Percentiles rank a stretch among this genome's conserved stretches.
These are phyloP conservation scores for Alternaria postmessia DNA, from an alignment of 2,329 filamentous ascomycete genomes.

Conservation along the genomic window DNA sequence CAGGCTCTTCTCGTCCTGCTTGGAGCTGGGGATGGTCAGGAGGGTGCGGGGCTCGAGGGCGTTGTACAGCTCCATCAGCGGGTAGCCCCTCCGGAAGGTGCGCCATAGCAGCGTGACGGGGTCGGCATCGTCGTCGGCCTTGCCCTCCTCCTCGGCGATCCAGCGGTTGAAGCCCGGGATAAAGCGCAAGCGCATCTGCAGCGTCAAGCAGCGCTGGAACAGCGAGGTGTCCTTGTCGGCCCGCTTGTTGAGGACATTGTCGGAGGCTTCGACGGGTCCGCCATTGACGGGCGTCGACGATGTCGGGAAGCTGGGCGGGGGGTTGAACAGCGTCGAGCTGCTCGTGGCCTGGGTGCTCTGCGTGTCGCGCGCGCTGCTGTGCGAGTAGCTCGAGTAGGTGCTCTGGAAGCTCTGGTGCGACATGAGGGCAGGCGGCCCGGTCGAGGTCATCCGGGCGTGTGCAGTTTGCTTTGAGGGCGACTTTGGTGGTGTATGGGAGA, in stretches of 20 bases:
- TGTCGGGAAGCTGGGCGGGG: constrained; percentile 37
- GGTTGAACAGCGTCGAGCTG: constrained; percentile 55
- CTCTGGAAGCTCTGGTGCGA: constrained; percentile 57
- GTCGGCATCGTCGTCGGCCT: constrained; percentile 73
- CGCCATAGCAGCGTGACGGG: constrained; percentile 93
- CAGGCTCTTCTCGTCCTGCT: constrained; percentile 62
- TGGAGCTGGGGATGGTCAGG: constrained; percentile 71
- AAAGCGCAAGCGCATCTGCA: constrained; percentile 81
- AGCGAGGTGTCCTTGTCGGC: constrained; percentile 91
- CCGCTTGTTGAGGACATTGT: constrained; percentile 97
- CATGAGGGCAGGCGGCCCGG: constrained; percentile 51
- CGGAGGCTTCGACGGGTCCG: constrained; percentile 75
- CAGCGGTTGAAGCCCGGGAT: constrained; percentile 84
- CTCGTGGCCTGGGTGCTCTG: constrained; percentile 58
- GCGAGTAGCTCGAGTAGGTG: constrained; percentile 58
- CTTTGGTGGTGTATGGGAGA: constrained; percentile 28
- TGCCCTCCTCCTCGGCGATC: constrained; percentile 74
- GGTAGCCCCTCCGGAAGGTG: constrained; percentile 82
- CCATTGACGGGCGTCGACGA: constrained; percentile 53
- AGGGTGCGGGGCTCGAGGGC: constrained; percentile 74
- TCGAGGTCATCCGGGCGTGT: constrained; percentile 47
- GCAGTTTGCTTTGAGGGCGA: constrained; percentile 31
- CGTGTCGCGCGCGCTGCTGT: constrained; percentile 56
- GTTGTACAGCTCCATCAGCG: constrained; percentile 90
- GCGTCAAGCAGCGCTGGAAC: constrained; percentile 90